These are phyloP conservation scores for Lupinus albus DNA, from an alignment of 306 rosid species.

Conservation along the genomic window DNA sequence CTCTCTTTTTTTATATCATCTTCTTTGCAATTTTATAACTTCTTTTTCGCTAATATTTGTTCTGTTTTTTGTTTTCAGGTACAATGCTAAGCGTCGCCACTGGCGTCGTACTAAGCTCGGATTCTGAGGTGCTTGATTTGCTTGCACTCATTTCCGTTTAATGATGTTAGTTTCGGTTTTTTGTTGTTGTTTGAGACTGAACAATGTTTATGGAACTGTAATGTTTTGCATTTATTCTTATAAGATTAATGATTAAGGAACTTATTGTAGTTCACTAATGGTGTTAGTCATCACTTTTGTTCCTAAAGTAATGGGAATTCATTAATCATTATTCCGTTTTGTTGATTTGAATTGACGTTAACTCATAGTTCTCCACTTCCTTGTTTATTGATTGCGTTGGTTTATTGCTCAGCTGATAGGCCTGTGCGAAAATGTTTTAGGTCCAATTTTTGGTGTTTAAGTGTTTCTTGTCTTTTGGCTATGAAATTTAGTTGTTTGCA, in stretches of 20 bases:
- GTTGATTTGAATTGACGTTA: not conserved
- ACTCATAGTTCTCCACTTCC: not conserved
- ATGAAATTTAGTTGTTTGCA: not conserved
- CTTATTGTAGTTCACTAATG: conserved; percentile 17
- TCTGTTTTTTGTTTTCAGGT: conserved; percentile 30
- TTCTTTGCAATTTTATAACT: not conserved
- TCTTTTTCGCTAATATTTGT: not conserved
- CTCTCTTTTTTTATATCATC: not conserved
- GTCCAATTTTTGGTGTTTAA: not conserved
- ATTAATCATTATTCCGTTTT: too few species aligned
- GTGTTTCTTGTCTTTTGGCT: not conserved
- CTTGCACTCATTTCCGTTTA: not conserved
- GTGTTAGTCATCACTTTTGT: not conserved
- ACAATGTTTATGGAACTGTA: not conserved
- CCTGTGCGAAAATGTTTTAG: not conserved
- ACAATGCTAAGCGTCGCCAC: conserved; percentile 61
- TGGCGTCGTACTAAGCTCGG: conserved; percentile 67
- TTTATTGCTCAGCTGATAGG: not conserved
- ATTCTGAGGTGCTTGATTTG: conserved; percentile 43
- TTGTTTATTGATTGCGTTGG: not conserved
- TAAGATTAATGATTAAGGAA: not conserved
- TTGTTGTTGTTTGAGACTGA: not conserved
- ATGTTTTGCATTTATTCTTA: not conserved
- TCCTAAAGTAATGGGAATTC: conserved; percentile 6
- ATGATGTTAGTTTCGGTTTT: conserved; percentile 12